A percentile compares a stretch with the other conserved stretches of the same genome.
phyloP scores from a whole-genome alignment of 2,329 filamentous ascomycete species.

The Cytospora piceae region DNA sequence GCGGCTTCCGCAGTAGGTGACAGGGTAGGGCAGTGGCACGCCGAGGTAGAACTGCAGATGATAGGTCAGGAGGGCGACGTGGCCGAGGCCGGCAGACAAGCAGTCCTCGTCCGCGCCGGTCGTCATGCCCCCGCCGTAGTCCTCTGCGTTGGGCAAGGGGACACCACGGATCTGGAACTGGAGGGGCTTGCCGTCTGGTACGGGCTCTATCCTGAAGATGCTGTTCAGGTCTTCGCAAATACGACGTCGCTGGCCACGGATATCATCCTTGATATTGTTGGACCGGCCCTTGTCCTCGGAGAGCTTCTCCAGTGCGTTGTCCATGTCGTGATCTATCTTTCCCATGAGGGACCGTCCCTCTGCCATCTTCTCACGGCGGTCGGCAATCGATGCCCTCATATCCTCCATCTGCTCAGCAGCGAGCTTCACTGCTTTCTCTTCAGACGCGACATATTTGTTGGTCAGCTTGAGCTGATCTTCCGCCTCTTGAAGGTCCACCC shows the following conservation, averaged over 20 bases:
- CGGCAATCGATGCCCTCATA: conserved; percentile 66
- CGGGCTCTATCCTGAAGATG: conserved; percentile 80
- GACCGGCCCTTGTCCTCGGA: conserved; percentile 58
- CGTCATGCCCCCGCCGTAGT: conserved; percentile 59
- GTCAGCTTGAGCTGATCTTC: conserved; percentile 54
- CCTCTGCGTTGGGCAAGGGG: conserved; percentile 75
- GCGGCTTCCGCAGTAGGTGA: conserved; percentile 73
- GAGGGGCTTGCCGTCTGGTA: conserved; percentile 60
- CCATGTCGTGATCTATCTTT: conserved; percentile 63
- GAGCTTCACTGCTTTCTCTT: conserved; percentile 67
- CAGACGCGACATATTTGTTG: conserved; percentile 60
- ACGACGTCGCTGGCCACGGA: conserved; percentile 84
- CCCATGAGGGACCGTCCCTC: conserved; percentile 64
- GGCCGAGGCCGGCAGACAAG: conserved; percentile 80
- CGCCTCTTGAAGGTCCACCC: conserved; percentile 51
- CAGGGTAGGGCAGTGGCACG: conserved; percentile 78
- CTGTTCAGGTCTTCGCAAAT: conserved; percentile 80
- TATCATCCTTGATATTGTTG: conserved; percentile 62
- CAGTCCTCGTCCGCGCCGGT: conserved; percentile 63
- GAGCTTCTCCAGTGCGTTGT: conserved; percentile 63
- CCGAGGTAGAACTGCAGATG: conserved; percentile 82
- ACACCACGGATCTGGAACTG: conserved; percentile 83
- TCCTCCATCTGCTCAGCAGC: conserved; percentile 68
- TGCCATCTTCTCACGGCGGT: conserved; percentile 69
- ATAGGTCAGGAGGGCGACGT: conserved; percentile 75